Conservation (phyloP, 176 grass and related monocot genomes). For the Thalia dealbata region DNA sequence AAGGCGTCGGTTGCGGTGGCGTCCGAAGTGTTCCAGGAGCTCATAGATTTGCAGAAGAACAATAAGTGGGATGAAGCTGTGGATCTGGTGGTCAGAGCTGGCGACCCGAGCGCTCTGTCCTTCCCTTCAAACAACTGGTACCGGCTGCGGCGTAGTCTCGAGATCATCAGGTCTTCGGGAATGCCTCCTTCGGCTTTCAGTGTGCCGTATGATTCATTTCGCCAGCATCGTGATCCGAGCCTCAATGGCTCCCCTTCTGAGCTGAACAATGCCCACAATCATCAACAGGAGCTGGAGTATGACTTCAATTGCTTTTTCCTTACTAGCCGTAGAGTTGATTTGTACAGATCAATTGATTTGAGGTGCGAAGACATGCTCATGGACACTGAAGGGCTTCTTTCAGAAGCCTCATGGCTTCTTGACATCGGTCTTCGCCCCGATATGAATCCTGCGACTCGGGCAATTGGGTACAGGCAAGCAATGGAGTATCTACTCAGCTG, state of each 20-base stretch:
- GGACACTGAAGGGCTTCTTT: constrained; percentile 53
- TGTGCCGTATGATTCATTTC: constrained; percentile 45
- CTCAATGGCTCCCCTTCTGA: background rate
- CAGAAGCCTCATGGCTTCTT: constrained; percentile 73
- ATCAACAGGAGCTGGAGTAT: constrained; percentile 39
- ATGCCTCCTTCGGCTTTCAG: constrained; percentile 49
- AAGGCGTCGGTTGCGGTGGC: constrained; percentile 31
- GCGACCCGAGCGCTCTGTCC: constrained; percentile 42
- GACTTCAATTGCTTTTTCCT: constrained; percentile 67
- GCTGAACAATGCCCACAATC: background rate
- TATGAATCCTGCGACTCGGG: constrained; percentile 49
- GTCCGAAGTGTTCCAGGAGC: constrained; percentile 37
- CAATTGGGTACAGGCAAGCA: constrained; percentile 76
- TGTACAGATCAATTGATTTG: constrained; percentile 57
- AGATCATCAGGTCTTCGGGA: constrained; percentile 62
- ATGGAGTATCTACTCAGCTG: constrained; percentile 72
- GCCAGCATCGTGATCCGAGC: constrained; percentile 5
- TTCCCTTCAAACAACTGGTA: constrained; percentile 59
- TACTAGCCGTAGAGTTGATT: constrained; percentile 28
- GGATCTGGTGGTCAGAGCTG: constrained; percentile 48
- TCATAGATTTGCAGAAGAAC: constrained; percentile 30
- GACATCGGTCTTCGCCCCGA: constrained; percentile 51
- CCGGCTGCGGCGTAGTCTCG: constrained; percentile 42
- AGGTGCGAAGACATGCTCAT: constrained; percentile 79
- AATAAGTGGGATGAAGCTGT: constrained; percentile 60